phyloP scores from a whole-genome alignment of 2,329 filamentous ascomycete species.

The Aurifilum marmelostoma region DNA sequence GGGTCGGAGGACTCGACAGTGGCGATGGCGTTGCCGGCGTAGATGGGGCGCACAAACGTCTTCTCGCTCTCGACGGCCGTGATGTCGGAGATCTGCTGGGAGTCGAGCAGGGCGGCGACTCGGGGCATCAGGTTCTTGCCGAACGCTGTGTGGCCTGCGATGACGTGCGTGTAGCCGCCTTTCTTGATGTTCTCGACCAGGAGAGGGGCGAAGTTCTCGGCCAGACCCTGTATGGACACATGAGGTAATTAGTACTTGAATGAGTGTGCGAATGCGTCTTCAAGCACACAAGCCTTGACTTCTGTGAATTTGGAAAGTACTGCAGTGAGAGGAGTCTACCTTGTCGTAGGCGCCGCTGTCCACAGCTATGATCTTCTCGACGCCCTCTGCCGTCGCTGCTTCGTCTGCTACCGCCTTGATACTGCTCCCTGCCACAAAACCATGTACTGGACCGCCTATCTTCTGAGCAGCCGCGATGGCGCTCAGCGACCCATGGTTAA shows the following conservation, averaged over 20 bases:
- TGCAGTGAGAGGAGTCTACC: slow-evolving; percentile 49
- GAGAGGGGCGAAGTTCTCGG: slow-evolving; percentile 92
- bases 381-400: slow-evolving; percentile 83
- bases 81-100: slow-evolving; percentile 92
- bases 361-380: slow-evolving; percentile 89
- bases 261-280: not conserved
- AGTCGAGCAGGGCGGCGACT: slow-evolving; percentile 87
- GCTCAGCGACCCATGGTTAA: slow-evolving; percentile 80
- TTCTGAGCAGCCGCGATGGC: slow-evolving; percentile 85
- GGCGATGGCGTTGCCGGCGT: slow-evolving; percentile 95
- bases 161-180: slow-evolving; percentile 87
- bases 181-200: slow-evolving; percentile 97
- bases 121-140: slow-evolving; percentile 94
- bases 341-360: slow-evolving; percentile 92
- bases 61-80: slow-evolving; percentile 85
- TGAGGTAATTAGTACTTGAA: slow-evolving; percentile 10
- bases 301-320: not conserved
- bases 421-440: slow-evolving; percentile 81
- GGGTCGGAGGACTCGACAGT: slow-evolving; percentile 89
- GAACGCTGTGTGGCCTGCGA: slow-evolving; percentile 91
- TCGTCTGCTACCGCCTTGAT: slow-evolving; percentile 77
- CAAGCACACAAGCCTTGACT: not conserved
- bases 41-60: slow-evolving; percentile 95
- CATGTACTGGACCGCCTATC: slow-evolving; percentile 83
- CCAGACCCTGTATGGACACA: slow-evolving; percentile 66